Percentiles rank a stretch among this genome's conserved stretches.
These are phyloP conservation scores for Pseudogymnoascus sp. DNA, from an alignment of 2,329 filamentous ascomycete genomes.

Conservation along the genomic window DNA sequence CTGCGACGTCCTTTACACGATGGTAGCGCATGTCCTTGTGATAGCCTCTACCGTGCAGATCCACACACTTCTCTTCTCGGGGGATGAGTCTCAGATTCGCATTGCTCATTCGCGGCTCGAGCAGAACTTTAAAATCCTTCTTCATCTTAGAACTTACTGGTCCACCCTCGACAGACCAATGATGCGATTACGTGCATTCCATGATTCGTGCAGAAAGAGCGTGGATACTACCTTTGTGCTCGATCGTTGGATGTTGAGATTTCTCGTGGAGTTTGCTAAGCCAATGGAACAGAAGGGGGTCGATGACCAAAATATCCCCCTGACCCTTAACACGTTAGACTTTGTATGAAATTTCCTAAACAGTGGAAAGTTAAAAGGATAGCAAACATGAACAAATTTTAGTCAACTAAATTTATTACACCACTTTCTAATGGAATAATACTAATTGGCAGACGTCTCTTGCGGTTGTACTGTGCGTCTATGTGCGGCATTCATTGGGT, in stretches of 20 bases:
- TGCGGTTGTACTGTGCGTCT: neutral
- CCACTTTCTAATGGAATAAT: neutral
- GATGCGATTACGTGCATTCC: slow-evolving; percentile 36
- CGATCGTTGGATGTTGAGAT: slow-evolving; percentile 38
- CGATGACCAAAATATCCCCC: neutral
- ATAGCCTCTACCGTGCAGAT: slow-evolving; percentile 42
- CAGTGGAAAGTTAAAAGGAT: neutral
- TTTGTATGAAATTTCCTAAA: neutral
- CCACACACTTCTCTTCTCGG: slow-evolving; percentile 39
- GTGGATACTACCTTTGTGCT: slow-evolving; percentile 34
- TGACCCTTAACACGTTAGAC: neutral
- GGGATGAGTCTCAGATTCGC: slow-evolving; percentile 31
- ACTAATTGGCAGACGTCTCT: neutral
- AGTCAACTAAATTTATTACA: neutral
- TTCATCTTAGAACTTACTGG: slow-evolving; percentile 36
- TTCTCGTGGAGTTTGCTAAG: slow-evolving; percentile 30
- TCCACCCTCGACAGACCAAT: slow-evolving; percentile 34
- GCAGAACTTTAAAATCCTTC: slow-evolving; percentile 41
- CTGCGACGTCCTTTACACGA: slow-evolving; percentile 37
- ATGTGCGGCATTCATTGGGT: neutral
- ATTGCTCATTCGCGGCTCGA: slow-evolving; percentile 34
- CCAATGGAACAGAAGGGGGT: slow-evolving; percentile 25
- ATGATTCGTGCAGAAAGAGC: slow-evolving; percentile 34
- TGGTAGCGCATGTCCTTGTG: slow-evolving; percentile 41
- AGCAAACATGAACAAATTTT: neutral